phyloP scores from a whole-genome alignment of 345 rosid genomes.

The Gossypium herbaceum region DNA sequence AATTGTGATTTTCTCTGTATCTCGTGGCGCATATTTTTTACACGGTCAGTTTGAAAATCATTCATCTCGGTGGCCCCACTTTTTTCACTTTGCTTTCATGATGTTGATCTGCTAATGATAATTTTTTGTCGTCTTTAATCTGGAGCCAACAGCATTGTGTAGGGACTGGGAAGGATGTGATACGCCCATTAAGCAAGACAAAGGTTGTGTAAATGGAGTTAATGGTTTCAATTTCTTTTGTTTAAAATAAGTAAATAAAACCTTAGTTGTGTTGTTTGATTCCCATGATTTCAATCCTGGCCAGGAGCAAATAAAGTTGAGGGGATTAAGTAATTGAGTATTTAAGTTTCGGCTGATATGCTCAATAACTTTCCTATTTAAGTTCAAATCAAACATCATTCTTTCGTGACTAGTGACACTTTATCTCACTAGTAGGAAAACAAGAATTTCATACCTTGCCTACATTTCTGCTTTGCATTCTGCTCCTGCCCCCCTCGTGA shows the following conservation, averaged over 20 bases:
- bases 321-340: not conserved
- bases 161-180: not conserved
- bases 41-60: not conserved
- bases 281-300: not conserved
- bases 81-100: not conserved
- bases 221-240: not conserved
- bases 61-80: not conserved
- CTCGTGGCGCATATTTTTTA: not conserved
- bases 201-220: not conserved
- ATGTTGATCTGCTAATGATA: not conserved
- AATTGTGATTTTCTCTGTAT: not conserved
- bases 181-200: not conserved
- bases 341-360: not conserved
- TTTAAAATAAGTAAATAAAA: not conserved
- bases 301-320: not conserved
- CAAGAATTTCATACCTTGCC: not conserved
- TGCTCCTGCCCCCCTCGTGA: not conserved
- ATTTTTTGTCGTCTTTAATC: constrained; percentile 1
- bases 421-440: not conserved
- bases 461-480: not conserved
- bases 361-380: not conserved
- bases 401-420: not conserved
- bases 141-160: not conserved
- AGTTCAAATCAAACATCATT: not conserved
- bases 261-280: not conserved